Percentiles rank a stretch among this genome's conserved stretches.
Conservation (phyloP, 2,329 filamentous ascomycete species). For the Apiospora kogelbergensis region DNA sequence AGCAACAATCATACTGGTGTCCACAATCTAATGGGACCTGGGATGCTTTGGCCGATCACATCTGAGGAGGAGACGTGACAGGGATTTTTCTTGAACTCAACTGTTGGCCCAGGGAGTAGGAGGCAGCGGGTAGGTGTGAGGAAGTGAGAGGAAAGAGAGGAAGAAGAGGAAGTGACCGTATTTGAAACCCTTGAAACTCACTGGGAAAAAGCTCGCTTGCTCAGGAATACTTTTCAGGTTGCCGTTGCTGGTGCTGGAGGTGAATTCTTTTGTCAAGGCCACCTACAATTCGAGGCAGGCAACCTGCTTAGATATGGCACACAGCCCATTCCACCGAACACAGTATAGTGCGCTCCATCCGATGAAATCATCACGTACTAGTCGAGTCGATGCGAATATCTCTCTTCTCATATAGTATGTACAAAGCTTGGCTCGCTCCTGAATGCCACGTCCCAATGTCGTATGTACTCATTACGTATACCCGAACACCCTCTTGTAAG, state of each 20-base stretch:
- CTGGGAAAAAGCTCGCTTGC: background rate
- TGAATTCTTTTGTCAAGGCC: background rate
- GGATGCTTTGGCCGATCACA: too few relatives aligned
- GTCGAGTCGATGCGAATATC: background rate
- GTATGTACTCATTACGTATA: background rate
- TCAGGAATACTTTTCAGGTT: background rate
- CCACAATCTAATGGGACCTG: too few relatives aligned
- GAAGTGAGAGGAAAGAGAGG: background rate
- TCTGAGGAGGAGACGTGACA: too few relatives aligned
- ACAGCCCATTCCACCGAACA: background rate
- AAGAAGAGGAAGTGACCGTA: background rate
- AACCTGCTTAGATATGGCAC: background rate
- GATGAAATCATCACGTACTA: background rate
- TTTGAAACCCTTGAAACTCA: background rate
- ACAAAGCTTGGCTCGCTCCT: background rate
- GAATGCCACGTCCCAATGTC: background rate
- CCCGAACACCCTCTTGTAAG: slow-evolving; percentile 9
- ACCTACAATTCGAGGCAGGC: background rate
- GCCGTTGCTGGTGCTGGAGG: background rate
- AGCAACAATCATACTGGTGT: background rate
- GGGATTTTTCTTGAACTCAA: background rate
- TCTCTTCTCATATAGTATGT: background rate
- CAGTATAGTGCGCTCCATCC: background rate
- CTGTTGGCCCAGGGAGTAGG: too few relatives aligned
- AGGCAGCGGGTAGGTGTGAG: too few relatives aligned